Evolutionary conservation across 2,329 filamentous ascomycete species (phyloP), one percentile per base, ranked within the genome.

Genomic region (Sordariomycetes sp.): DNA sequence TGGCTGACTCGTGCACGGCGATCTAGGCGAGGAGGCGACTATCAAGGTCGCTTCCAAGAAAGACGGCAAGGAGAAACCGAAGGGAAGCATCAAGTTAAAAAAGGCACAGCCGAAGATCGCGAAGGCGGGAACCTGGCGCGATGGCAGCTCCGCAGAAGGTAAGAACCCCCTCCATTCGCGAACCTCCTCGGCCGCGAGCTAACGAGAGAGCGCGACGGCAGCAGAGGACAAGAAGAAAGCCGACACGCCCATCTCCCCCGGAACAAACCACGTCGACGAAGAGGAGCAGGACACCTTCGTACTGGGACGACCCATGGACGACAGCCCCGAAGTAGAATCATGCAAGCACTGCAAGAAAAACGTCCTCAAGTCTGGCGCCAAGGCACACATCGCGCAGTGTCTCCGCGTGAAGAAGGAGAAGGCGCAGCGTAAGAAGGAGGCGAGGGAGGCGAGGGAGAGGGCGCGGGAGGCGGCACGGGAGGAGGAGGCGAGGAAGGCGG

Each of bases 321-420:
- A 96, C 65, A 78, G 77, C 58, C 81, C 87, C 12, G 89, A 95
- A 61, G 79, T 89, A 10, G 84, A 94, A 55, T 79, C 87, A 62
- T 99, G 92, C 78, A 96, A 94, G 68, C 90, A 95, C 68, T 99
- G 92, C 74, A 96, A 94, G 72, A 91, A 95, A 65, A 87, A 87
- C 55, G 81, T 96, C 13, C 76, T 94, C 15, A 87, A 86, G 64
- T 82, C 82, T 35, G 84, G 83, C 0, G 87, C 89, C 1, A 85
- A 86, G 59, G 81, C 82, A 20, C 92, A 99, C 66, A 89, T 96
- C 60, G 85, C 86, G 42, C 82, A 86, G 52, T 99, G 92, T 65
- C 74, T 96, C 58, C 86, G 85, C 63, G 82, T 90, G 58, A 96
- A 95, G 72, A 90, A 86, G 64, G 86, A 89, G 68, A 89, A 89